Evolutionary conservation across 164 flowering plant genomes (phyloP), one percentile per base, ranked within the genome.

Genomic region (Paratinospora sagittata): DNA sequence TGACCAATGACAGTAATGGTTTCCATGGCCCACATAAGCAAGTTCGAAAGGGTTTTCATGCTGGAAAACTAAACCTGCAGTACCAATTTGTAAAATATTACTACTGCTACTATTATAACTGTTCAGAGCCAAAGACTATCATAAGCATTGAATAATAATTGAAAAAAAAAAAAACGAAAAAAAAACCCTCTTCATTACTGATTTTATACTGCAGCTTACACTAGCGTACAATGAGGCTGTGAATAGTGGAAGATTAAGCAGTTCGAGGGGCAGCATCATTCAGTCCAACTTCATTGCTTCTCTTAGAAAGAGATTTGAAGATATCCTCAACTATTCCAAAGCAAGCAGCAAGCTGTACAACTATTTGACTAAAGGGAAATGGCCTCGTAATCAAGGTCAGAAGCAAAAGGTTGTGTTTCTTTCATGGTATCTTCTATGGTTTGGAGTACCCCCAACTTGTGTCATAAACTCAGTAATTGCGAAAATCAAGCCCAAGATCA

Each of bases 371-470:
- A 78, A 74, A 0, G 90, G 90, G 23, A 81, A 26, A 43, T 95
- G 97, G 97, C 95, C 96, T 26, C 37, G 58, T 8, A 74, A 76
- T 47, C 77, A 76, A 63, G 61, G 19, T 13, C 63, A 49, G 6
- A 76, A 62, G 27, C 75, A 63, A 33, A 80, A 63, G 43, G 55
- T 61, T 24, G 70, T 84, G 9, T 39, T 82, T 63, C 74, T 95
- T 72, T 84, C 97, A 0, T 90, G 94, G 93, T 86, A 87, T 75
- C 86, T 95, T 63, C 86, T 88, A 70, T 95, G 97, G 98, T 95
- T 77, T 75, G 75, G 78, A 26, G 82, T 90, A 47, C 99, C 98
- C 12, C 70, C 87, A 33, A 75, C 85, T 55, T 71, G 75, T 66
- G 81, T 81, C 7, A 72, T 92, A 16, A 82, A 69, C 74, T 75